Evolutionary conservation across 2,329 filamentous ascomycete genomes (phyloP), one percentile per base, ranked within the genome.

Genomic region (Sporothrix schenckii): DNA sequence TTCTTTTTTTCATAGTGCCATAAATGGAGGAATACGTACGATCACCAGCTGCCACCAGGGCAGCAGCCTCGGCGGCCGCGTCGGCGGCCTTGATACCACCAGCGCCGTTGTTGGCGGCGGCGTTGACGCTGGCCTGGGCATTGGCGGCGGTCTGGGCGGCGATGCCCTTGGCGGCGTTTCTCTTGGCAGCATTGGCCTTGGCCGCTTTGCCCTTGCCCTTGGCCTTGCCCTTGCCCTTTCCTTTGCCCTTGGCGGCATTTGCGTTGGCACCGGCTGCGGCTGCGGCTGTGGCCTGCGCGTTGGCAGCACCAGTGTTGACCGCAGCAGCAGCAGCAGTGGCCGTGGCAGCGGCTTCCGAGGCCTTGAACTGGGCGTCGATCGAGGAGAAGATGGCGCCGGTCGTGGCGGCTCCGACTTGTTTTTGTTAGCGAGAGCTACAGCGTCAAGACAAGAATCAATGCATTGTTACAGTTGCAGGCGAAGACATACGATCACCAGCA

Each of bases 361-460:
- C 70, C 49, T 70, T 66, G 71, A 73, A 73, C 21, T 61, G 19
- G 39, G 72, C 72, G 52, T 72, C 67, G 44, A 73, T 67, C 2
- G 72, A 73, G 6, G 69, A 34, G 24, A 73, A 73, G 39, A 73
- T 69, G 63, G 72, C 72, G 11, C 72, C 72, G 0, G 69, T 70
- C 10, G 72, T 73, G 9, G 27, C 69, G 10, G 72, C 72, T 4
- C 71, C 71, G 52, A 67, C 72, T 71, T 56, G 69, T 56, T 7
- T 5, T 34, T 34, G 34, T 34, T 34, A 34, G 34, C 6, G 34
- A 34, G 34, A 34, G 34, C 6, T 9, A 34, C 34, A 7, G 34
- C 34, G 7, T 34, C 27, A 9, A 34, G 34, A 34, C 4, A 34
- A 9, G 34, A 7, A 34, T 30, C 2, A 30, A 30, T 30, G 9